Conservation (phyloP, 75 land plant species). For the Cryptomeria japonica region DNA sequence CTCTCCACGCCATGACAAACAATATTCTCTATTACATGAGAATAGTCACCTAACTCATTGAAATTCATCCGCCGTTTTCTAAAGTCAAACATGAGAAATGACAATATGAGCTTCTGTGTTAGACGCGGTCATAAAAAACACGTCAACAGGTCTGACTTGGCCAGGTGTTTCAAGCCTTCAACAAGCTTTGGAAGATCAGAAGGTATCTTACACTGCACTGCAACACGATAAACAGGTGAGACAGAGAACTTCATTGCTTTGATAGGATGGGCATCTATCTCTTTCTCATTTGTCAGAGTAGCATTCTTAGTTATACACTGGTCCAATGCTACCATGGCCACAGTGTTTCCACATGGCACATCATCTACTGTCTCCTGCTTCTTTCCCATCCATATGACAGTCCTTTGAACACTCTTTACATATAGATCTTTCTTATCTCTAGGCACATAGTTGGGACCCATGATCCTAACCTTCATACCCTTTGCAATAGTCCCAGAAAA, state of each 20-base stretch:
- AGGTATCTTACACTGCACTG: conserved; percentile 78
- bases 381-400: conserved; percentile 90
- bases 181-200: conserved; percentile 81
- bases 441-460: conserved; percentile 81
- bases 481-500: conserved; percentile 59
- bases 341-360: conserved; percentile 88
- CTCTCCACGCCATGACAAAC: too few relatives aligned
- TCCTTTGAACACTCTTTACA: conserved; percentile 80
- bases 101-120: too few relatives aligned
- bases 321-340: conserved; percentile 78
- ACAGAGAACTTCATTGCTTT: conserved; percentile 86
- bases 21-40: too few relatives aligned
- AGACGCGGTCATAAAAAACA: too few relatives aligned
- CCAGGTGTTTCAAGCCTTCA: conserved; percentile 60
- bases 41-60: too few relatives aligned
- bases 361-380: conserved; percentile 82
- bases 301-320: conserved; percentile 86
- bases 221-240: conserved; percentile 81
- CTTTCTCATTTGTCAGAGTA: conserved; percentile 74
- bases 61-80: too few relatives aligned
- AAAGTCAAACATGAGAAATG: too few relatives aligned
- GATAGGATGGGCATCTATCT: conserved; percentile 77
- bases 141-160: conserved; percentile 59
- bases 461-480: conserved; percentile 62
- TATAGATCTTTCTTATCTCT: conserved; percentile 77